Percentiles rank a stretch among this genome's conserved stretches.
phyloP scores from a whole-genome alignment of 495 filamentous ascomycete species.

The Aspergillus asperescens region DNA sequence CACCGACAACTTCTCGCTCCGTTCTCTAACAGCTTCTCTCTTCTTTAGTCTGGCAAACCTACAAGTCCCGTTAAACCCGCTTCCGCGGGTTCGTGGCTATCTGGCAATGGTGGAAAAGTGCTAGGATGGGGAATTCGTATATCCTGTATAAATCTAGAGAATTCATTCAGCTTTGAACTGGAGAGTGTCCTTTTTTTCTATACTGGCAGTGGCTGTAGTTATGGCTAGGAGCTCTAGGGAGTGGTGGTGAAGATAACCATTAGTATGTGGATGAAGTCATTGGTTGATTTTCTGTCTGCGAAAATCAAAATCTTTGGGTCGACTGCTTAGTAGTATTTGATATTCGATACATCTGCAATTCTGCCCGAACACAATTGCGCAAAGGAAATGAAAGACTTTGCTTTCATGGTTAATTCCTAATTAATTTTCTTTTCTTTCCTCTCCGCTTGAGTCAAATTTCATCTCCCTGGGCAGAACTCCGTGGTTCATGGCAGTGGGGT shows the following conservation, averaged over 20 bases:
- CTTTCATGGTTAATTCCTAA: background rate
- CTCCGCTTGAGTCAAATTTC: conserved; percentile 2
- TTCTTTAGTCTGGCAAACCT: conserved; percentile 74
- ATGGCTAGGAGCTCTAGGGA: conserved; percentile 1
- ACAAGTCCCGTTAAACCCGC: conserved; percentile 53
- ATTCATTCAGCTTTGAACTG: conserved; percentile 29
- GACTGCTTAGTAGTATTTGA: conserved; percentile 23
- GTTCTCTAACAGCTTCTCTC: conserved; percentile 24
- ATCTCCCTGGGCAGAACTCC: conserved; percentile 2
- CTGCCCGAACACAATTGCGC: conserved; percentile 3
- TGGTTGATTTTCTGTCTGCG: conserved; percentile 37
- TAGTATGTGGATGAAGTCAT: conserved; percentile 50
- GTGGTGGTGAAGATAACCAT: conserved; percentile 14
- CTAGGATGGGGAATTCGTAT: conserved; percentile 26
- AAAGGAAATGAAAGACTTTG: conserved; percentile 2
- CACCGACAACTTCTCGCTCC: background rate
- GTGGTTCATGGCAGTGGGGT: conserved; percentile 39
- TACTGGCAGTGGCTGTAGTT: conserved; percentile 1
- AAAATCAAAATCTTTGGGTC: conserved; percentile 45
- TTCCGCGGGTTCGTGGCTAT: conserved; percentile 17
- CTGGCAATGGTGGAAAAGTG: conserved; percentile 20
- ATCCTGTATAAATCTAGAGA: conserved; percentile 45
- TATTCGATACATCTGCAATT: conserved; percentile 21
- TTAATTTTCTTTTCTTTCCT: conserved; percentile 9
- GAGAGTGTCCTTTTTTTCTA: background rate